Evolutionary conservation across 768 basidiomycete species (phyloP), one percentile per base, ranked within the genome.

Genomic region (Rhodotorula babjevae): DNA sequence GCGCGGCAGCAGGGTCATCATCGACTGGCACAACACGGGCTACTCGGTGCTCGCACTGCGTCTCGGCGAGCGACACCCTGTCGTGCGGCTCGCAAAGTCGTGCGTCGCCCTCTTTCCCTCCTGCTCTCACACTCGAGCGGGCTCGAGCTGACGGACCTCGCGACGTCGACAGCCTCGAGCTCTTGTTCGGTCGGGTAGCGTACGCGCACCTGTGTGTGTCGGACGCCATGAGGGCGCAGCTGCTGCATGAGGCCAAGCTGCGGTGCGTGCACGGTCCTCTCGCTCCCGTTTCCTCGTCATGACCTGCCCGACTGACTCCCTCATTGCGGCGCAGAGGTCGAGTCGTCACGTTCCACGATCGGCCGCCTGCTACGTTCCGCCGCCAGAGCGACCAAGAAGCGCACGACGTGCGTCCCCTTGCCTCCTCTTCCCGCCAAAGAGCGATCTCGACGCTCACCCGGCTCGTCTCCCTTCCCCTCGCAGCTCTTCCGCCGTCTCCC

Each of bases 11-110:
- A 92, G 90, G 77, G 84, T 99, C 75, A 90, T 99, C 71, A 93
- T 99, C 66, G 96, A 99, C 82, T 99, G 96, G 96, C 96, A 99
- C 80, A 99, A 99, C 80, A 86, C 95, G 36, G 96, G 96, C 27
- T 93, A 92, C 80, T 95, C 88, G 74, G 93, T 98, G 59, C 86
- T 99, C 61, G 90, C 89, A 2, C 81, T 99, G 74, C 89, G 87
- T 77, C 82, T 93, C n/a, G 90, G 92, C 0, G 69, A 83, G 2
- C 79, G 81, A 0, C 90, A 93, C 79, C 80, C 84, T 0, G 84
- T 94, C 72, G 92, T 95, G 53, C 85, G 81, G 74, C 79, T 95
- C 31, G 89, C 92, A 0, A 87, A 86, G 82, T 85, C 85, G 95
- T 95, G 75, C 47, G 83, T 57, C 36, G 5, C 36, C 9, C 36